Evolutionary conservation across 371 early-diverging fungal genomes (phyloP).

Genomic region (Mortierella sp.): DNA sequence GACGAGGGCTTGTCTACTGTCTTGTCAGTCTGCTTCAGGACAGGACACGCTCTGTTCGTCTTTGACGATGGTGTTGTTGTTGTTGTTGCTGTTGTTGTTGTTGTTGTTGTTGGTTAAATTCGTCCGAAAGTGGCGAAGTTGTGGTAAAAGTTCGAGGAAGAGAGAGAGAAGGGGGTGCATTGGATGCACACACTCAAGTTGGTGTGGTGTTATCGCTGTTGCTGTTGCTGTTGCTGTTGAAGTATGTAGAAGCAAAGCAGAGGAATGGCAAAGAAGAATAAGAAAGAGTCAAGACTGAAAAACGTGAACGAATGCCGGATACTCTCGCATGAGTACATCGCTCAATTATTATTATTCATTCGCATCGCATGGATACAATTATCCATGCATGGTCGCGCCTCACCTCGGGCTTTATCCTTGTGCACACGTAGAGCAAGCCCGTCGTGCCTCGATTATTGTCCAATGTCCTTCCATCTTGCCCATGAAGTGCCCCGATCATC

Average conservation of each 20-base stretch:
- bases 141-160: background rate
- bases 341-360: conserved; percentile 6
- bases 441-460: background rate
- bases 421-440: background rate
- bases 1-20: background rate
- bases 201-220: too few species aligned
- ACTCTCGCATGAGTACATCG: conserved; percentile 5
- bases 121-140: conserved; percentile 28
- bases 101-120: background rate
- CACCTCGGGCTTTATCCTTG: background rate
- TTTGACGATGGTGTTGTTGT: background rate
- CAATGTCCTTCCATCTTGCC: background rate
- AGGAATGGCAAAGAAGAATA: background rate
- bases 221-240: too few species aligned
- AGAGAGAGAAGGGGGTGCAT: background rate
- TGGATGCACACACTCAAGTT: too few species aligned
- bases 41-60: background rate
- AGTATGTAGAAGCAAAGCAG: too few species aligned
- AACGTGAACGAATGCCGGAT: background rate
- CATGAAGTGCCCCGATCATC: too few species aligned
- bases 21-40: too few species aligned
- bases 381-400: conserved; percentile 9
- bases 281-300: background rate
- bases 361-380: conserved; percentile 2
- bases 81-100: too few species aligned